These are phyloP conservation scores for Aspergillus sp. DNA, from an alignment of 2,329 filamentous ascomycete genomes.

Conservation along the genomic window DNA sequence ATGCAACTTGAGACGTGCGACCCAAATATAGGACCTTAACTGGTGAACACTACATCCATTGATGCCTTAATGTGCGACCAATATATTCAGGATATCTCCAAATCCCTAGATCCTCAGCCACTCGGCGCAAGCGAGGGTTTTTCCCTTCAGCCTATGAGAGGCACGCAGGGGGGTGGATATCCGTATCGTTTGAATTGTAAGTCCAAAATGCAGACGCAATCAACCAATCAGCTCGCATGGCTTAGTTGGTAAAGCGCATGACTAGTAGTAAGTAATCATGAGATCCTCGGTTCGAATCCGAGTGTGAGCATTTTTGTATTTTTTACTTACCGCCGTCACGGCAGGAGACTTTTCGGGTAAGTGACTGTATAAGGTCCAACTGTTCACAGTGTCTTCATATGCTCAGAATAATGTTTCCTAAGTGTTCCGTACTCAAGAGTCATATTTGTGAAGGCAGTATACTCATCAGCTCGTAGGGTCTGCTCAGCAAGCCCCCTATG, in stretches of 20 bases:
- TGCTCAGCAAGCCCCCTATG: no score
- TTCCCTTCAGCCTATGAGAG: background rate
- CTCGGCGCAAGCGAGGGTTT: background rate
- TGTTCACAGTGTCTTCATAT: no score
- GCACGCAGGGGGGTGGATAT: background rate
- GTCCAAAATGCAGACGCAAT: accelerated
- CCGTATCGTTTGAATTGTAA: background rate
- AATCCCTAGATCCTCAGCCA: background rate
- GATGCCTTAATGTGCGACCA: no score
- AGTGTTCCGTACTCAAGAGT: no score
- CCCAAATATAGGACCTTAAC: no score
- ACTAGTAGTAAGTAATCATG: background rate
- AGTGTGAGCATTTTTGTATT: background rate
- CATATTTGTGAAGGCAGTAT: no score
- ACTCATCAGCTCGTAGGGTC: no score
- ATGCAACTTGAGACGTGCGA: no score
- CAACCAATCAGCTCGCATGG: background rate
- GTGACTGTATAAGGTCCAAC: no score
- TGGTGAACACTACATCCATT: no score
- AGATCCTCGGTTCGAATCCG: background rate
- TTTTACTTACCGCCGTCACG: background rate
- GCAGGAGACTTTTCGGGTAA: no score
- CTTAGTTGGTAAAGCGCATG: background rate
- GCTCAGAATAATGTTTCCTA: no score
- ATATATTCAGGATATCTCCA: background rate